Conservation (phyloP, 1,284 basidiomycete species). For the Rhodotorula sp. region DNA sequence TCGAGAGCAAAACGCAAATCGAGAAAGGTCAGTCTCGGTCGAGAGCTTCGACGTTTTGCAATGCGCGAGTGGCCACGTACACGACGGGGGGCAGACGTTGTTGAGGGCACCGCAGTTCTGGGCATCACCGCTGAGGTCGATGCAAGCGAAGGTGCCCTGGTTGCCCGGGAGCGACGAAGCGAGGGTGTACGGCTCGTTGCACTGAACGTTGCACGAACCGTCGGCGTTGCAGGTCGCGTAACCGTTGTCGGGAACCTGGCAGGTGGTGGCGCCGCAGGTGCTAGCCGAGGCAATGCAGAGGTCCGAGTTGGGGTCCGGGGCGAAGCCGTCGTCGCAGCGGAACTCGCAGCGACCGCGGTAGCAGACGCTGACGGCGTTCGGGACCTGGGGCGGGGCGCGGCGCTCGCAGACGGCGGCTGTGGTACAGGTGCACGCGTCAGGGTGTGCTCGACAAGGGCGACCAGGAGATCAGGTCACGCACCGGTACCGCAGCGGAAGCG, state of each 20-base stretch:
- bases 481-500: constrained; percentile 30
- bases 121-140: constrained; percentile 9
- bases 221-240: constrained; percentile 27
- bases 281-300: constrained; percentile 17
- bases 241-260: constrained; percentile 19
- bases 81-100: constrained; percentile 29
- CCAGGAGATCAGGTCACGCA: neutral
- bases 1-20: no score
- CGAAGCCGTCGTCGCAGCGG: constrained; percentile 29
- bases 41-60: no score
- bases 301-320: constrained; percentile 15
- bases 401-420: constrained; percentile 20
- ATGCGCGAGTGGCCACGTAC: neutral
- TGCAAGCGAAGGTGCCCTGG: constrained; percentile 10
- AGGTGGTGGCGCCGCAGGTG: constrained; percentile 15
- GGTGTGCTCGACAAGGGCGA: neutral
- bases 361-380: constrained; percentile 27
- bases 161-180: neutral
- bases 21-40: neutral
- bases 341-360: constrained; percentile 24
- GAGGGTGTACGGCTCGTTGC: constrained; percentile 20
- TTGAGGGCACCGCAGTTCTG: constrained; percentile 21
- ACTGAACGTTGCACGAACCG: constrained; percentile 21
- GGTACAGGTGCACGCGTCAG: no score
- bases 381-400: constrained; percentile 17